These are phyloP conservation scores for Escovopsis sp. DNA, from an alignment of 2,329 filamentous ascomycete species.

Conservation along the genomic window DNA sequence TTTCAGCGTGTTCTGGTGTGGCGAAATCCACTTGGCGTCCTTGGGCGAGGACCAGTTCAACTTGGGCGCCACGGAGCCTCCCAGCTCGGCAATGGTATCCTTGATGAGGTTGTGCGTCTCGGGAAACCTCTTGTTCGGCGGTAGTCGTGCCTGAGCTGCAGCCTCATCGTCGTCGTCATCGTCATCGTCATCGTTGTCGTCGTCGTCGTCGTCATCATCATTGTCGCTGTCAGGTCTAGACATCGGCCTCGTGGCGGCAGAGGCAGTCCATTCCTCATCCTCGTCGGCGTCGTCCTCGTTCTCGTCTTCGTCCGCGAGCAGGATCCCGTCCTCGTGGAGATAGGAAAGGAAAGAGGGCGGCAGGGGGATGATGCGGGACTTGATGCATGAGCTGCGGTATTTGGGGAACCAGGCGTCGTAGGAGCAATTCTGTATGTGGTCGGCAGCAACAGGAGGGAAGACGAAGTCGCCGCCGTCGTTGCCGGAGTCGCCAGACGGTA, in stretches of 20 bases:
- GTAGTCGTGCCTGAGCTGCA: slow-evolving; percentile 29
- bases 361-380: slow-evolving; percentile 71
- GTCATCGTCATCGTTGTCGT: slow-evolving; percentile 16
- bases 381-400: slow-evolving; percentile 69
- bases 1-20: slow-evolving; percentile 74
- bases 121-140: slow-evolving; percentile 43
- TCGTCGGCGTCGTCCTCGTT: slow-evolving; percentile 37
- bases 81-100: slow-evolving; percentile 62
- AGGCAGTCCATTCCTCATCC: slow-evolving; percentile 32
- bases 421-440: slow-evolving; percentile 87
- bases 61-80: slow-evolving; percentile 79
- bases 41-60: slow-evolving; percentile 96
- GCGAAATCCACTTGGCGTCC: slow-evolving; percentile 85
- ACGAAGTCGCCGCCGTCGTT: slow-evolving; percentile 28
- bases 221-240: too few species aligned
- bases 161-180: slow-evolving; percentile 33
- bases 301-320: slow-evolving; percentile 58
- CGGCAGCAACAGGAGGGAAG: slow-evolving; percentile 71
- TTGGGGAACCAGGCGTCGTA: slow-evolving; percentile 83
- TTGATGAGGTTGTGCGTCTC: slow-evolving; percentile 67
- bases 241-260: slow-evolving; percentile 13
- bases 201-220: too few species aligned
- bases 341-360: slow-evolving; percentile 65
- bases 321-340: slow-evolving; percentile 80
- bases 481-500: slow-evolving; percentile 11